A percentile compares a stretch with the other conserved stretches of the same genome.
phyloP scores from a whole-genome alignment of 768 basidiomycete species.

The Nidula microcarpa region DNA sequence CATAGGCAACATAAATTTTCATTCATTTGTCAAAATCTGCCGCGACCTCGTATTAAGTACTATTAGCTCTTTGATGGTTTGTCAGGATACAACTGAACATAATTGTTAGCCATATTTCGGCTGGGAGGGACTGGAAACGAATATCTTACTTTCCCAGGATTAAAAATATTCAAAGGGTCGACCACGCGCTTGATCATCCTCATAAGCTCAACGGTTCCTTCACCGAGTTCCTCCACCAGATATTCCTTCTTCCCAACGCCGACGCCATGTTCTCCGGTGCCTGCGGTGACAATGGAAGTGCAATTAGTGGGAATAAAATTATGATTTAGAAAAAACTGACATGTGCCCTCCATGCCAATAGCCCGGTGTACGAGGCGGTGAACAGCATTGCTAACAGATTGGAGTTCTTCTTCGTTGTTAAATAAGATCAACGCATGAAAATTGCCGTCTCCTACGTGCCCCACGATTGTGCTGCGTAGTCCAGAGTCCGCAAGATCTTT shows the following conservation, averaged over 20 bases:
- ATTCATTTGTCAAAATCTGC: neutral
- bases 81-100: neutral
- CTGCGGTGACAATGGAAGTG: slow-evolving; percentile 27
- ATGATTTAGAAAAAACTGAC: slow-evolving; percentile 37
- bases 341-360: slow-evolving; percentile 72
- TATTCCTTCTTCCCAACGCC: slow-evolving; percentile 86
- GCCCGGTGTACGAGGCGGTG: slow-evolving; percentile 73
- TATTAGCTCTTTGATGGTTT: slow-evolving; percentile 16
- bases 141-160: slow-evolving; percentile 69
- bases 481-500: slow-evolving; percentile 63
- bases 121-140: too few species aligned
- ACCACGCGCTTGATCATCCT: slow-evolving; percentile 75
- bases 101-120: too few species aligned
- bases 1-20: neutral
- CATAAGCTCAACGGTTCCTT: slow-evolving; percentile 82
- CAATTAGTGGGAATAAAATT: neutral
- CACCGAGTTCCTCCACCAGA: slow-evolving; percentile 78
- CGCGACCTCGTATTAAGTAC: too few species aligned
- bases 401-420: slow-evolving; percentile 53
- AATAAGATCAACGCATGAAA: slow-evolving; percentile 58
- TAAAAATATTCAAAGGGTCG: slow-evolving; percentile 80
- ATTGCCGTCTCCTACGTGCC: slow-evolving; percentile 77
- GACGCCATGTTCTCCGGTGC: slow-evolving; percentile 86
- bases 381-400: slow-evolving; percentile 52
- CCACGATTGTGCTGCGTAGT: slow-evolving; percentile 67